phyloP scores from a whole-genome alignment of 2,329 filamentous ascomycete genomes.

The Claviceps humidiphila region DNA sequence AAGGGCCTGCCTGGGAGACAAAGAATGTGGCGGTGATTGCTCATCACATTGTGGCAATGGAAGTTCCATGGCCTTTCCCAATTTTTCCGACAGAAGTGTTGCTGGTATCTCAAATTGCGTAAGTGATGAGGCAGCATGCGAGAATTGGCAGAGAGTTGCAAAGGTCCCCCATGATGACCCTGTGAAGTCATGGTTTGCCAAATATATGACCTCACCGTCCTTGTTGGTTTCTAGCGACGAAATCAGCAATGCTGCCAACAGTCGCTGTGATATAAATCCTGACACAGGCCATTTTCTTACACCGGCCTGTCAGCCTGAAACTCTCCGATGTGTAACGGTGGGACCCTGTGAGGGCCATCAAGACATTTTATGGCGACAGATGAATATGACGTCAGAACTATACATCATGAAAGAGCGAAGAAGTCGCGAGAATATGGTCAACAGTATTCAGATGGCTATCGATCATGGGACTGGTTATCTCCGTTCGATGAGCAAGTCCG shows the following conservation, averaged over 20 bases:
- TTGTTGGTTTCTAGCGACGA: neutral
- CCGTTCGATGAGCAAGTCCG: neutral
- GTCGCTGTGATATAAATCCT: conserved; percentile 23
- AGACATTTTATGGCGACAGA: conserved; percentile 15
- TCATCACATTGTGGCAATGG: neutral
- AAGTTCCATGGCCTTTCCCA: neutral
- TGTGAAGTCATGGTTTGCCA: conserved; percentile 1
- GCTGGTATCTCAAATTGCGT: neutral
- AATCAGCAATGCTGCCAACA: neutral
- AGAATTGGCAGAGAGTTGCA: neutral
- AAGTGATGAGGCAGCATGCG: neutral
- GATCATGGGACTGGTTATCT: neutral
- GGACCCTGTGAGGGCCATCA: conserved; percentile 5
- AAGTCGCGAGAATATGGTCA: conserved; percentile 10
- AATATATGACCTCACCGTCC: neutral
- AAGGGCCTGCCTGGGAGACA: neutral
- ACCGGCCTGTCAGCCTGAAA: conserved; percentile 20
- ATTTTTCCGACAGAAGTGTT: neutral
- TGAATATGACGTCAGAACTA: conserved; percentile 15
- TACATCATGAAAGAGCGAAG: conserved; percentile 14
- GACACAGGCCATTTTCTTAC: conserved; percentile 20
- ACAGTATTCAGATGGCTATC: neutral
- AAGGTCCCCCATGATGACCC: neutral
- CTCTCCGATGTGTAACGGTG: conserved; percentile 8
- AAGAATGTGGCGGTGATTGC: neutral